Evolutionary conservation across 768 basidiomycete genomes (phyloP), one percentile per base, ranked within the genome.

Genomic region (Punctularia strigosozonata): DNA sequence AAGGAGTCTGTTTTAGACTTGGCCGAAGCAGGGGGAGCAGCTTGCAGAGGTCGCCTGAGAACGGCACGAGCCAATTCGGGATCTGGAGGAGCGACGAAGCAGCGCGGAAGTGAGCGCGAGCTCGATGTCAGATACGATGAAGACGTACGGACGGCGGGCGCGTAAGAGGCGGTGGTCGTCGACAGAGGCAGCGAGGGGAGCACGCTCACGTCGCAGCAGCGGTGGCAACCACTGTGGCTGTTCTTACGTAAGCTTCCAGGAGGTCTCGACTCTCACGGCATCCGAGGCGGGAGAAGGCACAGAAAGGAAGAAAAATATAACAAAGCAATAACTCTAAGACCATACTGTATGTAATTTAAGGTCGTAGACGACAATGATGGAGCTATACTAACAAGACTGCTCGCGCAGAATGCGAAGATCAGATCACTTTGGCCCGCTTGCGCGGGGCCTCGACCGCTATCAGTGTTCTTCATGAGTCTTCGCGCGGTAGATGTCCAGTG

Each of bases 161-260:
- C 46, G 46, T 47, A 43, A 43, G 42, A 37, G 28, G 35, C 17
- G 33, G 36, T 41, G 42, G n/a, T n/a, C n/a, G n/a, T n/a, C n/a
- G n/a, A n/a, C n/a, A n/a, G n/a, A n/a, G n/a, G n/a, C n/a, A n/a
- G n/a, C n/a, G n/a, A n/a, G n/a, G n/a, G n/a, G n/a, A n/a, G n/a
- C n/a, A n/a, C n/a, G n/a, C n/a, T n/a, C n/a, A n/a, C n/a, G n/a
- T n/a, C n/a, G n/a, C n/a, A n/a, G n/a, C n/a, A n/a, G n/a, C n/a
- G n/a, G n/a, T n/a, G n/a, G n/a, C n/a, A n/a, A n/a, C n/a, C n/a
- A n/a, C n/a, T n/a, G n/a, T n/a, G n/a, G n/a, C n/a, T n/a, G n/a
- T n/a, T n/a, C n/a, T n/a, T n/a, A n/a, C n/a, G n/a, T n/a, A n/a
- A n/a, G n/a, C n/a, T n/a, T n/a, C n/a, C n/a, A n/a, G n/a, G n/a